Percentiles rank a stretch among this genome's conserved stretches.
These are phyloP conservation scores for Cyathus pygmaeus DNA, from an alignment of 1,284 basidiomycete genomes.

Conservation along the genomic window DNA sequence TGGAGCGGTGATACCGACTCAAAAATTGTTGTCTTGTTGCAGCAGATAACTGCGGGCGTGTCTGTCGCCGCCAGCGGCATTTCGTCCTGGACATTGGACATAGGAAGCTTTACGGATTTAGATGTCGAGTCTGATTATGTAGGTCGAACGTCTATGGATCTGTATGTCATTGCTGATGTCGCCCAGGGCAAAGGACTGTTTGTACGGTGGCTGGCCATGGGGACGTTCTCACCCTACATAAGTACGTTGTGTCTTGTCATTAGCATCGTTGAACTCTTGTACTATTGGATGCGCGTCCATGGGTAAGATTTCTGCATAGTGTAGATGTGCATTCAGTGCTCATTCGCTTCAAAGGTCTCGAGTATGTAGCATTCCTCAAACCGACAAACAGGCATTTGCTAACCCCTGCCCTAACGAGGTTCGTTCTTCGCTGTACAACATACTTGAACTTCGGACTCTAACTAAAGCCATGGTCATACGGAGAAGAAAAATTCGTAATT, in stretches of 20 bases:
- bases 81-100: conserved; percentile 53
- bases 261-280: neutral
- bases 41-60: conserved; percentile 50
- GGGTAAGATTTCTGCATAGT: conserved; percentile 33
- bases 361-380: conserved; percentile 37
- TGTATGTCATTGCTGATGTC: neutral
- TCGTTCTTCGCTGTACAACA: neutral
- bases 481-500: conserved; percentile 50
- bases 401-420: conserved; percentile 54
- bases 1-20: conserved; percentile 54
- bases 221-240: conserved; percentile 53
- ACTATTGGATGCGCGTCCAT: conserved; percentile 48
- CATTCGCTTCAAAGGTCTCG: conserved; percentile 31
- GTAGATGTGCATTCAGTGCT: neutral
- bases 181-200: conserved; percentile 48
- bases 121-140: conserved; percentile 45
- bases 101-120: conserved; percentile 51
- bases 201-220: conserved; percentile 53
- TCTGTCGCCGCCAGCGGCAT: conserved; percentile 51
- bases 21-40: conserved; percentile 46
- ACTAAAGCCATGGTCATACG: conserved; percentile 51
- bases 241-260: conserved; percentile 16
- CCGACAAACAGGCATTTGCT: conserved; percentile 33
- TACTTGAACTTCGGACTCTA: neutral
- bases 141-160: conserved; percentile 6